Evolutionary conservation across 768 basidiomycete genomes (phyloP), one percentile per base, ranked within the genome.

Genomic region (Terana coerulea): DNA sequence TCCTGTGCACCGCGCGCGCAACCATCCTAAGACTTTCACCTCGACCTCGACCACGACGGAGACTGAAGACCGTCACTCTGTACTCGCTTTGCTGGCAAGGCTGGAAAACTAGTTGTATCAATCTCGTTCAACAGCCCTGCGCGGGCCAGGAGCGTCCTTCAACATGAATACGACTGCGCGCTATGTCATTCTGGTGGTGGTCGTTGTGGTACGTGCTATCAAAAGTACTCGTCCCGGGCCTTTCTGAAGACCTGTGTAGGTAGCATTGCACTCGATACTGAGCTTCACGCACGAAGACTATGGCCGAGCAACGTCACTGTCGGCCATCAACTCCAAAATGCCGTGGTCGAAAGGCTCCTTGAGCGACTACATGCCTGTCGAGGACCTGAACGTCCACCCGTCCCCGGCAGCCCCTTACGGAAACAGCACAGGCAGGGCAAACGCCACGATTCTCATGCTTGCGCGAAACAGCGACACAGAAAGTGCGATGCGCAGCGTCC

Each of bases 241-340:
- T 24, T 33, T n/a, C 29, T 15, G 19, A 9, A 12, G 14, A n/a
- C 17, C 19, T 12, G 15, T 34, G 17, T 49, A 70, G 69, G 35
- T 67, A 36, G 61, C 56, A 29, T 48, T 72, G 28, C 84, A 88
- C 61, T 84, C 80, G 54, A 80, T 86, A 53, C 73, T 86, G 47
- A 81, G 73, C 64, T 75, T 86, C 67, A 78, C 83, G 3, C 79
- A 84, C 59, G 81, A 83, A 59, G 75, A 72, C 43, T 88, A 88
- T 56, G 79, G 81, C 33, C 72, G 73, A 46, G 79, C 74, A 21
- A 84, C 84, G 3, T 83, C 83, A 3, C 47, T 86, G 29, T 69
- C 70, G 6, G 60, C 59, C 52, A 52, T 74, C 17, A 49, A 72
- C 0, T 64, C 66, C 4, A 63, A 62, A 28, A 41, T 73, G 36